Conservation (phyloP, 75 land plant genomes). For the Cryptomeria japonica region DNA sequence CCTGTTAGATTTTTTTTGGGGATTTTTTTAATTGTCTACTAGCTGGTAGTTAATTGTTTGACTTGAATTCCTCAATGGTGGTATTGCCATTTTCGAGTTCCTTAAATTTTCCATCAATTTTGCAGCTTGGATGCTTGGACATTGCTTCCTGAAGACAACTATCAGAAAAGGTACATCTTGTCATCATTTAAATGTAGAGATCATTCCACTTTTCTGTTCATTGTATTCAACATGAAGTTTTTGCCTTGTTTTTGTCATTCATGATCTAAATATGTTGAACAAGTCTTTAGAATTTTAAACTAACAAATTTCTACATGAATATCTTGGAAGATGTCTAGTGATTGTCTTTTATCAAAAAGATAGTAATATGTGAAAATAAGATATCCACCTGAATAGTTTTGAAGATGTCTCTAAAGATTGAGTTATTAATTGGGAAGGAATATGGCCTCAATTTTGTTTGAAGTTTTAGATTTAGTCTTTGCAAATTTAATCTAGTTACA, state of each 20-base stretch:
- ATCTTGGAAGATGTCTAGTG: too few relatives aligned
- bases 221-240: background rate
- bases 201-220: background rate
- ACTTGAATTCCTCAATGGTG: background rate
- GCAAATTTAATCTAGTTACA: too few relatives aligned
- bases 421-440: too few relatives aligned
- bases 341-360: too few relatives aligned
- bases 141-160: slow-evolving; percentile 60
- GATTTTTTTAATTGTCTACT: background rate
- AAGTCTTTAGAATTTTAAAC: too few relatives aligned
- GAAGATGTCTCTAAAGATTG: too few relatives aligned
- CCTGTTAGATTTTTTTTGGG: background rate
- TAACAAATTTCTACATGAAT: too few relatives aligned
- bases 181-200: background rate
- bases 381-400: too few relatives aligned
- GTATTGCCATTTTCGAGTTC: background rate
- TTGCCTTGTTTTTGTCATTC: background rate
- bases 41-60: background rate
- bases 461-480: too few relatives aligned
- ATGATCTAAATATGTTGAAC: too few relatives aligned
- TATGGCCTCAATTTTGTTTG: too few relatives aligned
- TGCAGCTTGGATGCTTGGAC: slow-evolving; percentile 75
- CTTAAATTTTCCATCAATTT: background rate
- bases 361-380: too few relatives aligned
- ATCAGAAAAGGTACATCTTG: slow-evolving; percentile 48